These are phyloP conservation scores for Phyllosticta paracitricarpa DNA, from an alignment of 2,329 filamentous ascomycete species.

Conservation along the genomic window DNA sequence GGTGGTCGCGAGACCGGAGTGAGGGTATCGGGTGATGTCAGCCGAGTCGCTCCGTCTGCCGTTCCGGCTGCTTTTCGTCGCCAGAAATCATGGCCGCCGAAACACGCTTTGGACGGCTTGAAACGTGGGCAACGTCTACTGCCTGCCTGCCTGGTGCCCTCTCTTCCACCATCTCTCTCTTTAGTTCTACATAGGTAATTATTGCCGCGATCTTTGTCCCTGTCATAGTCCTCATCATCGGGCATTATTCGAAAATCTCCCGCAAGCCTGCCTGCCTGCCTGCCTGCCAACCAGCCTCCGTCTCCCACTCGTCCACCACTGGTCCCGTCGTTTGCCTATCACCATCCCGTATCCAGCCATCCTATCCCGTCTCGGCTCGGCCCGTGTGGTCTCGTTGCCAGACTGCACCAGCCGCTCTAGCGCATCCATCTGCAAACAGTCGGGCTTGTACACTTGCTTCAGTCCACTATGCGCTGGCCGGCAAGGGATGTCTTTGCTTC, in stretches of 20 bases:
- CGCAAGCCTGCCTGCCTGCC: neutral
- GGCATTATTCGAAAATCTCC: neutral
- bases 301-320: neutral
- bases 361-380: neutral
- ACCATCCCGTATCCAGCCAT: neutral
- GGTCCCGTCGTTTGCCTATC: neutral
- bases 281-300: neutral
- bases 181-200: neutral
- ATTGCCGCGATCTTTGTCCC: neutral
- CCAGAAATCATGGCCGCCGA: neutral
- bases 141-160: neutral
- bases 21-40: neutral
- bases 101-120: neutral
- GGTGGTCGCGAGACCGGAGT: neutral
- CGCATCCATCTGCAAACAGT: neutral
- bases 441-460: neutral
- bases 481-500: neutral
- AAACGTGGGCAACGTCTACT: neutral
- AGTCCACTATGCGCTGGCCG: neutral
- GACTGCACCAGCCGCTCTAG: neutral
- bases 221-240: neutral
- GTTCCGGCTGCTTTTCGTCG: neutral
- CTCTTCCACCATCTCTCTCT: neutral
- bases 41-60: neutral
- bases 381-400: neutral